Evolutionary conservation across 345 rosid genomes (phyloP).

Genomic region (Citrus inodora): DNA sequence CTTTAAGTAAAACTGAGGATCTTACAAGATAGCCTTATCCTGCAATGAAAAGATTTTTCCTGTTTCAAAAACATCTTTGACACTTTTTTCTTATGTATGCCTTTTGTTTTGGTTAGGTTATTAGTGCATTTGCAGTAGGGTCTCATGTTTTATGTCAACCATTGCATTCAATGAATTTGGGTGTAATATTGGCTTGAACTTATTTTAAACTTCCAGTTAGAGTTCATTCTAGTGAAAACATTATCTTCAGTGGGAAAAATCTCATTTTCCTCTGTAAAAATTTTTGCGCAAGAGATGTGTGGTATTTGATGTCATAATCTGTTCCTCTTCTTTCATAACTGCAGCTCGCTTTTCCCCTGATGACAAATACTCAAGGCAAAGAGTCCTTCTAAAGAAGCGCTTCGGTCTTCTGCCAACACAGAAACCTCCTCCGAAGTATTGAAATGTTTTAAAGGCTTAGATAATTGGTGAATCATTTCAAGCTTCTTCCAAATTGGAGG

Average conservation of each 20-base stretch:
- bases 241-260: background rate
- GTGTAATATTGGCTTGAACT: background rate
- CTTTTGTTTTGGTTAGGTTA: background rate
- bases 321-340: background rate
- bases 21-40: background rate
- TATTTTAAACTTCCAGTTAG: background rate
- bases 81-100: background rate
- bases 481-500: background rate
- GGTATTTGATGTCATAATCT: background rate
- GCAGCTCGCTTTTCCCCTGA: constrained; percentile 69
- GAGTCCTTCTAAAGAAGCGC: constrained; percentile 57
- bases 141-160: background rate
- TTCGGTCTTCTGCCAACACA: constrained; percentile 60
- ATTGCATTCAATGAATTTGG: background rate
- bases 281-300: background rate
- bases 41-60: background rate
- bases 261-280: background rate
- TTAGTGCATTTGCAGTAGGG: background rate
- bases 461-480: background rate
- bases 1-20: background rate
- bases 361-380: constrained; percentile 63
- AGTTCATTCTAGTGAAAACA: background rate
- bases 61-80: background rate
- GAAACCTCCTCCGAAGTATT: constrained; percentile 49
- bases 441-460: background rate